Base-by-base conservation (phyloP, 116 monocot genomes). In the Papilionanthe hybrid region DNA sequence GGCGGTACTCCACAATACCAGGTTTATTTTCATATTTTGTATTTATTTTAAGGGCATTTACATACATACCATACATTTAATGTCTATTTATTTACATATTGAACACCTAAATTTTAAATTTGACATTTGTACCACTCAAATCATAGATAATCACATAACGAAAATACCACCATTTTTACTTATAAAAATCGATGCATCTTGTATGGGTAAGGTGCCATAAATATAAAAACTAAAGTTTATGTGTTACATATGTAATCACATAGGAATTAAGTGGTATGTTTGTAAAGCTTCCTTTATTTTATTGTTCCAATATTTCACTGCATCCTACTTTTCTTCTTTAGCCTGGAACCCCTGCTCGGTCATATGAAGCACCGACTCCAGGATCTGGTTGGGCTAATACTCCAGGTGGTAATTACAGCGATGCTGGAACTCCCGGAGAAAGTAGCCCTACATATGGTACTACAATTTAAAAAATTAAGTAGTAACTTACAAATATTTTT, bases 381-480 rank as follows among this genome's bases (percentile, higher is more conserved):
- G 95, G 99, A 66, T 91, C 98, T 75, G 92, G 98, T 23, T 99
- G 99, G 99, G 93, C 90, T 28, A 95, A 93, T 75, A 95, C 99
- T 27, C 99, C 99, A 22, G 99, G 99, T 15, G 89, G 91, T 42
- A 90, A 83, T 85, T 94, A 88, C 76, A 91, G 74, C 76, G 93
- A 94, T 63, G 87, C 93, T 71, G 88, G 86, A 78, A 94, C 92
- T 75, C 91, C 98, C 47, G 93, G 90, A 67, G 94, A 94, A 49
- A 89, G 84, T 72, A 91, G 87, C 77, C 80, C 85, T 0, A 37
- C 81, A 72, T 99, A 99, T 87, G 99, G 98, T 94, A 81, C 41
- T 85, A 25, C 37, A 47, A 10, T 6, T 43, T 81, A 71, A 17
- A 23, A 25, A 5, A 5, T 55, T 55, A 5, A 10, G 4, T 37